Evolutionary conservation across 1,284 basidiomycete species (phyloP).

Genomic region (Papiliotrema nemorosa): DNA sequence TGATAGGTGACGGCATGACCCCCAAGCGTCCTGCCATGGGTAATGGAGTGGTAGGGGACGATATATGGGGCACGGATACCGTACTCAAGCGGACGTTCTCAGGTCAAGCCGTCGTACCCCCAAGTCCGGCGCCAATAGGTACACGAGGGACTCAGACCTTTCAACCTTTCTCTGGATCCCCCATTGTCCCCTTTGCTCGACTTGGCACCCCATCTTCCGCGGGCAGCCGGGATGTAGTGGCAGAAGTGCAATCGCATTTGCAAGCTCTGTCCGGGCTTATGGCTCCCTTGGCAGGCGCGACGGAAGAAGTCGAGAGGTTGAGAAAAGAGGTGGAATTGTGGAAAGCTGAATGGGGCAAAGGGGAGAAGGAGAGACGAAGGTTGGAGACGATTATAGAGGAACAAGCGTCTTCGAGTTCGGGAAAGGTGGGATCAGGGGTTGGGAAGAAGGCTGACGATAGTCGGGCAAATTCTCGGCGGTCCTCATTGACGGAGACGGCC

Average conservation of each 20-base stretch:
- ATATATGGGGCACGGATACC: too few relatives aligned
- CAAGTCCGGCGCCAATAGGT: too few relatives aligned
- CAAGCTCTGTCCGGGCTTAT: constrained; percentile 21
- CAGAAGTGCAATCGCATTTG: constrained; percentile 23
- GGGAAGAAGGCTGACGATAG: constrained; percentile 2
- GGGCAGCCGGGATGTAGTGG: not conserved
- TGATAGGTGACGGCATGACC: not conserved
- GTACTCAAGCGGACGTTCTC: too few relatives aligned
- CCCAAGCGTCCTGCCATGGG: not conserved
- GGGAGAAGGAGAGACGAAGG: constrained; percentile 30
- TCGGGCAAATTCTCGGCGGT: constrained; percentile 31
- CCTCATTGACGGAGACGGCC: constrained; percentile 41
- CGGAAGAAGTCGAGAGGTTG: constrained; percentile 37
- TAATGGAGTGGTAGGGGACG: not conserved
- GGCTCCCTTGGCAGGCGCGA: constrained; percentile 19
- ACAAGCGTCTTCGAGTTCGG: constrained; percentile 19
- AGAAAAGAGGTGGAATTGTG: constrained; percentile 42
- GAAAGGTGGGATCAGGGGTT: constrained; percentile 1
- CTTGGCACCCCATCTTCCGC: not conserved
- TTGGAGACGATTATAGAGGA: constrained; percentile 24
- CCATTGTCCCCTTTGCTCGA: not conserved
- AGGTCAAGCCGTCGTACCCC: too few relatives aligned
- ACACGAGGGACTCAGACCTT: too few relatives aligned
- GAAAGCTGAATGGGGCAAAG: constrained; percentile 29
- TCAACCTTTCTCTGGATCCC: not conserved